phyloP scores from a whole-genome alignment of 2,329 filamentous ascomycete species.

The Akanthomyces uredinophilus region DNA sequence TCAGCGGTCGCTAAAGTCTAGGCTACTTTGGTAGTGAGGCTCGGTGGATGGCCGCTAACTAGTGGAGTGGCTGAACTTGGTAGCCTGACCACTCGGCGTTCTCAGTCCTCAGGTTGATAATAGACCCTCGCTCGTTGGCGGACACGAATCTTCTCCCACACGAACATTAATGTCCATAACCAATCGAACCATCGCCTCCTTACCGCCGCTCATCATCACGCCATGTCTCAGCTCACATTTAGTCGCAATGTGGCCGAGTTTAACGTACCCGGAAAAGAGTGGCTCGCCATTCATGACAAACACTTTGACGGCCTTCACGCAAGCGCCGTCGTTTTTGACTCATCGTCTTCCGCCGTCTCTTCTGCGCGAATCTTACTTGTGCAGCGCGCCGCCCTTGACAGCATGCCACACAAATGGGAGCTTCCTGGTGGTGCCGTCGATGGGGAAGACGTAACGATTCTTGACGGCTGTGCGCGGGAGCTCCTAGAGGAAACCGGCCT shows the following conservation, averaged over 20 bases:
- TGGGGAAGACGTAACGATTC: slow-evolving; percentile 37
- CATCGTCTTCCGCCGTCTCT: background rate
- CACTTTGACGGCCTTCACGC: slow-evolving; percentile 28
- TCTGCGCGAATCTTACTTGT: slow-evolving; percentile 37
- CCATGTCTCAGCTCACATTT: slow-evolving; percentile 21
- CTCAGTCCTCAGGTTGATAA: no score
- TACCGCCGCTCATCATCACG: no score
- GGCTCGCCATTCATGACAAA: slow-evolving; percentile 23
- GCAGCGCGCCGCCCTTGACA: slow-evolving; percentile 41
- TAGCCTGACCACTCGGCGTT: no score
- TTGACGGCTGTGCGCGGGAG: slow-evolving; percentile 42
- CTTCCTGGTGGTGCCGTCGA: slow-evolving; percentile 45
- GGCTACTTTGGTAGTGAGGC: no score
- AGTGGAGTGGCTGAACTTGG: no score
- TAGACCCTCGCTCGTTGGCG: no score
- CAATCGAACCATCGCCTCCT: no score
- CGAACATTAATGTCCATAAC: no score
- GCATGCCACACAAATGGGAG: slow-evolving; percentile 43
- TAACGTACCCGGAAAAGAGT: slow-evolving; percentile 22
- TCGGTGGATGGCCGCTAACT: no score
- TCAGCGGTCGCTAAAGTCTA: no score
- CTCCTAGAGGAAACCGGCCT: slow-evolving; percentile 44
- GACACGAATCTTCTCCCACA: no score
- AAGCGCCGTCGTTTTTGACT: slow-evolving; percentile 32
- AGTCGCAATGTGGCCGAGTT: slow-evolving; percentile 21